phyloP scores from a whole-genome alignment of 306 rosid species.

The Rosa persica region DNA sequence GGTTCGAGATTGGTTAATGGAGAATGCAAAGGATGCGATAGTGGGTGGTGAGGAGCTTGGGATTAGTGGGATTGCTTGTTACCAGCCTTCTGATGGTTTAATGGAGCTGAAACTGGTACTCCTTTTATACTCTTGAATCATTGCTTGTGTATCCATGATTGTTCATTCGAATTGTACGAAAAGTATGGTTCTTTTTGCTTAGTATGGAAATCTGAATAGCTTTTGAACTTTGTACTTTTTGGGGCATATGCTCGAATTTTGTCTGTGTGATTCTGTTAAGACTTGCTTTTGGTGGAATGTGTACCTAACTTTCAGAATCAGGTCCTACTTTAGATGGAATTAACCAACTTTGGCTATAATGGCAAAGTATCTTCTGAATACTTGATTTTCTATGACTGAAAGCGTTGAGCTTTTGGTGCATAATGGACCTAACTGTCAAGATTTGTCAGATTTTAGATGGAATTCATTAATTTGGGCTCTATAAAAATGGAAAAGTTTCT shows the following conservation, averaged over 20 bases:
- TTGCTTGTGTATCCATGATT: not conserved
- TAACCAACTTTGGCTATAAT: not conserved
- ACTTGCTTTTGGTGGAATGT: conserved; percentile 2
- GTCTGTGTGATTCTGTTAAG: not conserved
- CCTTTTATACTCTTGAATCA: not conserved
- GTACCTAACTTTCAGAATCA: not conserved
- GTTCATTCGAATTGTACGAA: not conserved
- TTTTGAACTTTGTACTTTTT: not conserved
- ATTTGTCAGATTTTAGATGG: not conserved
- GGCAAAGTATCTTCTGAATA: not conserved
- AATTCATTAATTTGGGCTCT: not conserved
- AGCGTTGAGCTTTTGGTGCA: not conserved
- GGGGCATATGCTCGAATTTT: not conserved
- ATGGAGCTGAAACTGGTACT: conserved; percentile 53
- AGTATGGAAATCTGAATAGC: not conserved
- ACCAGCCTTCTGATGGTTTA: conserved; percentile 53
- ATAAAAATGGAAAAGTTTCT: not conserved
- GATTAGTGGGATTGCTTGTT: conserved; percentile 38
- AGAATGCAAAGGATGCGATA: conserved; percentile 47
- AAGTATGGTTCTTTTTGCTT: not conserved
- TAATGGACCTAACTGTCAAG: not conserved
- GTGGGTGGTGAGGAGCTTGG: conserved; percentile 41
- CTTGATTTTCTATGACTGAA: not conserved
- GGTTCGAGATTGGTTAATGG: conserved; percentile 63
- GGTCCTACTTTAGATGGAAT: not conserved